Evolutionary conservation across 2,329 filamentous ascomycete genomes (phyloP).

Genomic region (Neodidymelliopsis sp.): DNA sequence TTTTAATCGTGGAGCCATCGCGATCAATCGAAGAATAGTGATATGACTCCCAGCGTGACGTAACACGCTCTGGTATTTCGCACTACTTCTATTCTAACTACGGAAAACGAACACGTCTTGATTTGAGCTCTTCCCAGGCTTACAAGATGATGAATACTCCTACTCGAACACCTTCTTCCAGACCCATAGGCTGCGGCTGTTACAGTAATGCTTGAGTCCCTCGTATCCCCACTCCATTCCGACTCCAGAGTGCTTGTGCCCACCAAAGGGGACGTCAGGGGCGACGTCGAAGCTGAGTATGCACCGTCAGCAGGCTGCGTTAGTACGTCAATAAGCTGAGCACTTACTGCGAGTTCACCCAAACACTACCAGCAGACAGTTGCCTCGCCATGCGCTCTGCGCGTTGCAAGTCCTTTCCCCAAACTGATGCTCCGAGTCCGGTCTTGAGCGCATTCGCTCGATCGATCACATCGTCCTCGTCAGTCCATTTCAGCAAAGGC

Average conservation of each 20-base stretch:
- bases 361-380: constrained; percentile 61
- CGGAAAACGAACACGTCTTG: too few relatives aligned
- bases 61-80: too few relatives aligned
- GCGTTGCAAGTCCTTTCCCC: constrained; percentile 39
- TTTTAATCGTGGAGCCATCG: too few relatives aligned
- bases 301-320: background rate
- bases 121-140: too few relatives aligned
- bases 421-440: constrained; percentile 63
- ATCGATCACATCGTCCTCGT: constrained; percentile 59
- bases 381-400: constrained; percentile 56
- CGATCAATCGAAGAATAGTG: too few relatives aligned
- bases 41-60: too few relatives aligned
- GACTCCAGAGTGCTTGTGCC: constrained; percentile 79
- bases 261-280: constrained; percentile 65
- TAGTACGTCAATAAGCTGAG: too few relatives aligned
- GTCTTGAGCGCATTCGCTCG: constrained; percentile 56
- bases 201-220: constrained; percentile 33
- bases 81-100: too few relatives aligned
- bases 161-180: constrained; percentile 29
- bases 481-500: constrained; percentile 66
- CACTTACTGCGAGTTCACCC: constrained; percentile 56
- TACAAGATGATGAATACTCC: background rate
- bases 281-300: constrained; percentile 26
- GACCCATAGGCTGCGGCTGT: constrained; percentile 29
- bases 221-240: constrained; percentile 68